Percentiles rank a stretch among this genome's conserved stretches.
phyloP scores from a whole-genome alignment of 164 flowering plant species.

The Vitis vinifera region DNA sequence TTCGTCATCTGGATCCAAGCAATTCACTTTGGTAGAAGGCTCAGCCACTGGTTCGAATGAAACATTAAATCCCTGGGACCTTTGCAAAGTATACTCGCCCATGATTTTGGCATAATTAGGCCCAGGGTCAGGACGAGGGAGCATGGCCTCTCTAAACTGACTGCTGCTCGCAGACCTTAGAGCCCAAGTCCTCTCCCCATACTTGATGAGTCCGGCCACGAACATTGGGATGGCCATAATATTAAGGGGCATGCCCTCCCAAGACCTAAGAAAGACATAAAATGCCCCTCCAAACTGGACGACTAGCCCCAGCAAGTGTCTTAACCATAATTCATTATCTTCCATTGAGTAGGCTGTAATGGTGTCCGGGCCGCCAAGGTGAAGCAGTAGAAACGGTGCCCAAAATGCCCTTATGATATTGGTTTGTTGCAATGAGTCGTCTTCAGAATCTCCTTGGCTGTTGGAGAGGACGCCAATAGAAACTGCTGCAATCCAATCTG shows the following conservation, averaged over 20 bases:
- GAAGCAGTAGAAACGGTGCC: not conserved
- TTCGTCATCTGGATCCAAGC: not conserved
- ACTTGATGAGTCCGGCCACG: constrained; percentile 19
- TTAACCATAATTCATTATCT: not conserved
- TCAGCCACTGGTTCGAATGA: not conserved
- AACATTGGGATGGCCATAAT: constrained; percentile 3
- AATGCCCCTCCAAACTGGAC: not conserved
- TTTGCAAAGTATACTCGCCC: not conserved
- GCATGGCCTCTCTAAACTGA: constrained; percentile 12
- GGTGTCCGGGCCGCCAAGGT: not conserved
- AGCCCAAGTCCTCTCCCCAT: constrained; percentile 16
- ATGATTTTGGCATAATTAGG: constrained; percentile 20
- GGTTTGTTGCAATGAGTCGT: not conserved
- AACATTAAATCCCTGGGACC: not conserved
- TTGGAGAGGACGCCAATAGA: not conserved
- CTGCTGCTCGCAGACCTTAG: constrained; percentile 14
- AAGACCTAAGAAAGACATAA: not conserved
- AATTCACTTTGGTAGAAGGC: not conserved
- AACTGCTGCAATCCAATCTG: not conserved
- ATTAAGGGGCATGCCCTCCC: not conserved
- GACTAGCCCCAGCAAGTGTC: not conserved
- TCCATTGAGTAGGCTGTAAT: not conserved
- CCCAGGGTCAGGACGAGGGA: constrained; percentile 17
- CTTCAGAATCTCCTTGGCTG: not conserved
- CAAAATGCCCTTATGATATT: not conserved